Conservation (phyloP, 805 yeast species). For the Kazachstania martiniae region DNA sequence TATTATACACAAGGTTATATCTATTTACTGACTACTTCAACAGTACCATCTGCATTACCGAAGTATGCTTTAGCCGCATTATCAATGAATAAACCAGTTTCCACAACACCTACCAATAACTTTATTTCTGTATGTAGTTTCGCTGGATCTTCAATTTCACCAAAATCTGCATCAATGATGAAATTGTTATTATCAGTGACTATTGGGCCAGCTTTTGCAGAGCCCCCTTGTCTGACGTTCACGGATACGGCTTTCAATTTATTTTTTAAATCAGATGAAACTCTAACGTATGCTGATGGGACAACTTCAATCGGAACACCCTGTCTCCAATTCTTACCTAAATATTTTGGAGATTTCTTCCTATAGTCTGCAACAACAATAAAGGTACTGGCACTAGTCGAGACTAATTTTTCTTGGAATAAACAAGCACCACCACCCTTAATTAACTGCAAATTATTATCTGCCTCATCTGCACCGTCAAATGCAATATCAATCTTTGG, state of each 20-base stretch:
- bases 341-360: conserved; percentile 53
- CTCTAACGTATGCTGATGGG: conserved; percentile 76
- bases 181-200: conserved; percentile 94
- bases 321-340: conserved; percentile 76
- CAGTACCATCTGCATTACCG: conserved; percentile 74
- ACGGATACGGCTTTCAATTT: conserved; percentile 43
- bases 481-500: conserved; percentile 84
- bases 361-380: conserved; percentile 88
- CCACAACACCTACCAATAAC: conserved; percentile 83
- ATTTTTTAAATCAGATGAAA: conserved; percentile 46
- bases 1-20: conserved; percentile 5
- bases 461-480: conserved; percentile 98
- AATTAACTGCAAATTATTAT: conserved; percentile 66
- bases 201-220: conserved; percentile 93
- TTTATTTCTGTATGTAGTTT: conserved; percentile 57
- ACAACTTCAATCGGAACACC: conserved; percentile 96
- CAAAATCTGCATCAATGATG: conserved; percentile 88
- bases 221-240: conserved; percentile 70
- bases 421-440: conserved; percentile 99
- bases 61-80: conserved; percentile 73
- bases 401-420: conserved; percentile 92
- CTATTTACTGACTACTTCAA: conserved; percentile 24
- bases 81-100: conserved; percentile 78
- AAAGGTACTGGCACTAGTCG: conserved; percentile 64
- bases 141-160: conserved; percentile 45